Conservation (phyloP, 2,329 filamentous ascomycete genomes). For the Talaromyces pinophilus region DNA sequence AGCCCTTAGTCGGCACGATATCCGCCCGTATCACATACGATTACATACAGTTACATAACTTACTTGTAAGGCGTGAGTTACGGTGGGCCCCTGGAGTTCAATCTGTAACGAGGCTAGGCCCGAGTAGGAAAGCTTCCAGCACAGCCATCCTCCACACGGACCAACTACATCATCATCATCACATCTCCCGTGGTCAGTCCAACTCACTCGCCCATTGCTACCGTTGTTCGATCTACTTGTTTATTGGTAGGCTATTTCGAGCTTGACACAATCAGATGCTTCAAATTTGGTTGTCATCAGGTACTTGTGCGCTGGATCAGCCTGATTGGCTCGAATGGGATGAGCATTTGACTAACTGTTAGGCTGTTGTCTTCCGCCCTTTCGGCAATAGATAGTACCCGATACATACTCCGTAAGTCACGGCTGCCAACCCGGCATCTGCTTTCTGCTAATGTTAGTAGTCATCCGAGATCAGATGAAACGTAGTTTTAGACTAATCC, state of each 20-base stretch:
- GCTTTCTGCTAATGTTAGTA: background rate
- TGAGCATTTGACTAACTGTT: background rate
- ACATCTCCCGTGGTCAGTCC: conserved; percentile 16
- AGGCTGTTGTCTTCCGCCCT: background rate
- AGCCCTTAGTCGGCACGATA: background rate
- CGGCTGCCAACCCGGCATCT: background rate
- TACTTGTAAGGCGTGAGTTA: background rate
- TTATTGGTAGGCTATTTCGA: conserved; percentile 2
- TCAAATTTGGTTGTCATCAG: background rate
- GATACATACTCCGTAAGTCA: background rate
- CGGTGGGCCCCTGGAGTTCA: background rate
- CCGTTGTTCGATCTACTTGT: background rate
- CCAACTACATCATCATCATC: conserved; percentile 20
- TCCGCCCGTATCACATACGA: conserved; percentile 1
- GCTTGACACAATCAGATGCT: background rate
- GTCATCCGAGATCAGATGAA: background rate
- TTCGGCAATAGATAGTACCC: background rate
- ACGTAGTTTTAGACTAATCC: conserved; percentile 5
- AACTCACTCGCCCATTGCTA: background rate
- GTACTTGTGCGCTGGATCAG: background rate
- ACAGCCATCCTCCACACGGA: conserved; percentile 17
- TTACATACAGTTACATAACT: background rate
- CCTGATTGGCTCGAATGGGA: background rate
- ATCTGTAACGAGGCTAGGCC: conserved; percentile 12
- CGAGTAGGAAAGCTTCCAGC: conserved; percentile 10